Evolutionary conservation across 805 yeast genomes (phyloP), one percentile per base, ranked within the genome.

Genomic region (Zygosaccharomyces gambellarensis): DNA sequence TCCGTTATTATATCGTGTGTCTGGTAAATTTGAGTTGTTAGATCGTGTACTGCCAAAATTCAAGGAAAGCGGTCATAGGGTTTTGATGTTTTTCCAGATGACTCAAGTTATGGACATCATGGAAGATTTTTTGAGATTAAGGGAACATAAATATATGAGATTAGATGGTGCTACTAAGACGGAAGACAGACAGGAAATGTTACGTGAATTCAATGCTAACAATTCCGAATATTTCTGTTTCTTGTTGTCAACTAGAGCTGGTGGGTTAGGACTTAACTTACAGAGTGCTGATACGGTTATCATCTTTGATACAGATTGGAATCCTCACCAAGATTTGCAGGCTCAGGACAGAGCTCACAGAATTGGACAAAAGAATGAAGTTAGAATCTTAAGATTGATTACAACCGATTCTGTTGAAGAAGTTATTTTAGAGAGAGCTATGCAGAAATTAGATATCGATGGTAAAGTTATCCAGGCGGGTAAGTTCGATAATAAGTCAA

Each of bases 401-500:
- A 84, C 92, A 2, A 80, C 83, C 46, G 92, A 86, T 61, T 84
- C 95, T 2, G 89, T 87, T 30, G 95, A 87, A 70, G 95, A 87
- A 63, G 85, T 83, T 25, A 86, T 87, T 53, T 73, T 87, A 58
- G 92, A 86, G 61, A 78, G 90, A 65, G 95, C 95, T 0, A 86
- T 81, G 67, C 88, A 85, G 60, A 87, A 87, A 64, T 73, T 87
- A 60, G 94, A 87, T 62, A 87, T 87, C 55, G 95, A 87, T 65
- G 95, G 94, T 49, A 87, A 87, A 65, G 95, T 87, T 59, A 87
- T 87, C 67, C 95, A 87, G 64, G 95, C 95, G 7, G 95, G 95
- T 80, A 86, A 86, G 64, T 87, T 87, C 62, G 92, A 87, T 70
- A 85, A 87, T 62, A 87, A 87, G 65, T 85, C 92, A 3, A 86